These are phyloP conservation scores for Westerdykella aurantiaca DNA, from an alignment of 2,329 filamentous ascomycete species.

Conservation along the genomic window DNA sequence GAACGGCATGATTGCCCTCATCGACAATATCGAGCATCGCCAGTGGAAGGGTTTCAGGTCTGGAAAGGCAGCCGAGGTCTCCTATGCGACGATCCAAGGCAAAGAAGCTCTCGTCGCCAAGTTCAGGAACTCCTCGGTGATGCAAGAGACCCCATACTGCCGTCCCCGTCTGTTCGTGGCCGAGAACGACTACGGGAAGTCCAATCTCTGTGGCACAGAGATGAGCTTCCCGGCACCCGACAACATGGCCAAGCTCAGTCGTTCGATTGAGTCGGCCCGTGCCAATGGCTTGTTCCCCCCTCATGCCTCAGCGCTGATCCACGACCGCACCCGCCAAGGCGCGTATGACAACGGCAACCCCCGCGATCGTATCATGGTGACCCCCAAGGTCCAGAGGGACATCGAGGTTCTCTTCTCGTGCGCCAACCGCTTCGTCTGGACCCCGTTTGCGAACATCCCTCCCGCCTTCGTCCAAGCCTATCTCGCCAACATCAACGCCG, in stretches of 20 bases:
- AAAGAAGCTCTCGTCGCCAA: conserved; percentile 87
- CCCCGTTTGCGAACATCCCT: conserved; percentile 26
- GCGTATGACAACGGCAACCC: conserved; percentile 76
- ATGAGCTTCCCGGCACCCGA: conserved; percentile 72
- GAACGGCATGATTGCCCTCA: conserved; percentile 24
- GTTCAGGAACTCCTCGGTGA: conserved; percentile 94
- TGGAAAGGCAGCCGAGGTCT: conserved; percentile 81
- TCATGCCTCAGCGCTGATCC: conserved; percentile 66
- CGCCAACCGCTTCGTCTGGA: conserved; percentile 12
- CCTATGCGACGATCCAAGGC: conserved; percentile 96
- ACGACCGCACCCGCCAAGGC: conserved; percentile 69
- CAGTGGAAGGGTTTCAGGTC: conserved; percentile 73
- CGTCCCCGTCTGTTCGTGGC: conserved; percentile 65
- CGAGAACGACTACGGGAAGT: conserved; percentile 39
- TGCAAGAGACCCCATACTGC: conserved; percentile 76
- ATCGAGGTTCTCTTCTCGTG: conserved; percentile 21
- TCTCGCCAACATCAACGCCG: conserved; percentile 2
- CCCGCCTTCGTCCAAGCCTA: conserved; percentile 17
- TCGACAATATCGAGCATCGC: conserved; percentile 26
- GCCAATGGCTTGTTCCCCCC: conserved; percentile 83
- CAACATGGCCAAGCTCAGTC: conserved; percentile 80
- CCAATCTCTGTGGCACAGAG: conserved; percentile 54
- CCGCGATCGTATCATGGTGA: conserved; percentile 18
- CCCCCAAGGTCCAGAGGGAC: conserved; percentile 5
- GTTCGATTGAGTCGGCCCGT: conserved; percentile 80